Evolutionary conservation across 2,329 filamentous ascomycete species (phyloP), one percentile per base, ranked within the genome.

Genomic region (Fusarium verticillioides): DNA sequence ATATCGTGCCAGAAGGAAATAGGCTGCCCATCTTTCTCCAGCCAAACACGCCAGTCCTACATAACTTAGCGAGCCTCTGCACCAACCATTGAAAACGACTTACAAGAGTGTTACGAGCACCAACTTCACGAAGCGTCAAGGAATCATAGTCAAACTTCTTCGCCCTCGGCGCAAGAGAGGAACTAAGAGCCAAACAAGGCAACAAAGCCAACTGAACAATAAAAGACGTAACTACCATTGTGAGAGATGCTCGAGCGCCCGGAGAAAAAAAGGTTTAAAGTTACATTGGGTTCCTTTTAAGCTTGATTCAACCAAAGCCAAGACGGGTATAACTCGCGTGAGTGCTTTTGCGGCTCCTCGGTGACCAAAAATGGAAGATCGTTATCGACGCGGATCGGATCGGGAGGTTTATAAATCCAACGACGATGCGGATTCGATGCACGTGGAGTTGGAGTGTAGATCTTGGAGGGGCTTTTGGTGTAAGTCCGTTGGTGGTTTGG

Each of bases 1-100:
- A 85, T 77, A 66, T 85, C 83, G 52, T 85, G 83, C 82, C 83
- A 84, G 69, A 80, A 81, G 1, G 83, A 84, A 42, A 84, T 81
- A 8, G 82, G 82, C 19, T 82, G 70, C 12, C 82, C 83, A 37
- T 83, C 75, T 52, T 81, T 80, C 43, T 84, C 81, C 15, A 84
- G 70, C 82, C 83, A 84, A 3, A 84, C 70, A 19, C 83, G 80
- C 83, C 83, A 84, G 53, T 83, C 82, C 82, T 84, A 23, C 4
- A 4, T 1, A 21, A 34, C 43, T 76, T 7, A 75, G 12, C 2
- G 10, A 47, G 10, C 1, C 23, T 1, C 16, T 19, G 7, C 5
- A 0, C 4, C 4, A 3, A 16, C 12, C 4, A n/a, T 2, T 5
- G 0, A 3, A 9, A 12, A 28, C 3, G 18, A 65, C 77, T 43